Conservation (phyloP, 179 eudicot genomes). For the Patellifolia procumbens region DNA sequence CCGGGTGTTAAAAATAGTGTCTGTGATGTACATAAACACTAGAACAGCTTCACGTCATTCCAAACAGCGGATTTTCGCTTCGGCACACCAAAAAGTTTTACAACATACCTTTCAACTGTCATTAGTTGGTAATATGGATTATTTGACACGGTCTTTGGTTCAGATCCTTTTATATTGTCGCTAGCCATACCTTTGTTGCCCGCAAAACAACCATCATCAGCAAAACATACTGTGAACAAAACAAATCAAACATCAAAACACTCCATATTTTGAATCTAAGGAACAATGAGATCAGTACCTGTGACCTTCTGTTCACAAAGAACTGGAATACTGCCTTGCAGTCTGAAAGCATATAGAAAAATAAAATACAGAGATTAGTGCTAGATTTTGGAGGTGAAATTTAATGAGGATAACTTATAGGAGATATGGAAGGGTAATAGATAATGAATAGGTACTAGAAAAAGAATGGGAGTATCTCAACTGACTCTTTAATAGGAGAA, state of each 20-base stretch:
- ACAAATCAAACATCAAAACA: slow-evolving; percentile 1
- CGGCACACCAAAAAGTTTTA: slow-evolving; percentile 43
- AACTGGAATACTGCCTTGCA: slow-evolving; percentile 20
- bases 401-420: background rate
- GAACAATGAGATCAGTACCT: slow-evolving; percentile 17
- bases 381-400: background rate
- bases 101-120: slow-evolving; percentile 55
- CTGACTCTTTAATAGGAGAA: slow-evolving; percentile 35
- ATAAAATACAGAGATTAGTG: slow-evolving; percentile 10
- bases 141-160: slow-evolving; percentile 22
- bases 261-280: background rate
- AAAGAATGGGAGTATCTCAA: slow-evolving; percentile 26
- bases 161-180: slow-evolving; percentile 19
- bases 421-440: background rate
- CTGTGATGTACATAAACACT: slow-evolving; percentile 14
- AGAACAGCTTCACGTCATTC: slow-evolving; percentile 21
- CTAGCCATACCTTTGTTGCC: slow-evolving; percentile 7
- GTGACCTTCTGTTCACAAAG: slow-evolving; percentile 22
- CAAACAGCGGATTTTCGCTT: slow-evolving; percentile 24
- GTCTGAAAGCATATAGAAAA: slow-evolving; percentile 23
- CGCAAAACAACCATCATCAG: slow-evolving; percentile 16
- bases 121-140: slow-evolving; percentile 48
- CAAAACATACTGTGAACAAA: slow-evolving; percentile 25
- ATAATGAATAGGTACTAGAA: background rate
- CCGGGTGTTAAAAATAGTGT: background rate